Evolutionary conservation across 768 basidiomycete species (phyloP).

Genomic region (Termitomyces sp.): DNA sequence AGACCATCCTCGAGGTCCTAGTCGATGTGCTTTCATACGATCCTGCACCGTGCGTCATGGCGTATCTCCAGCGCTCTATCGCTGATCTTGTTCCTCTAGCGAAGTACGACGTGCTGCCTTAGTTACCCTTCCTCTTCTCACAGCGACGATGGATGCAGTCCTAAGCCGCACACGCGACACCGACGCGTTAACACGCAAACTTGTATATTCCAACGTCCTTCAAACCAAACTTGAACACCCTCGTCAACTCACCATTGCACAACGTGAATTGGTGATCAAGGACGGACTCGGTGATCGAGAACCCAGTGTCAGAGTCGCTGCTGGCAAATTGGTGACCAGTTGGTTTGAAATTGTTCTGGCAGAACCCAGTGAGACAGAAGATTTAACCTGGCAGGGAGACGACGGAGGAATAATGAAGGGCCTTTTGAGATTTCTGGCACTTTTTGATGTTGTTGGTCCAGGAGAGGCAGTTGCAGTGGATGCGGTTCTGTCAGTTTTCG

Average conservation of each 20-base stretch:
- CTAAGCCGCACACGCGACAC: constrained; percentile 82
- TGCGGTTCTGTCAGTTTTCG: constrained; percentile 73
- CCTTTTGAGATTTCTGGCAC: constrained; percentile 35
- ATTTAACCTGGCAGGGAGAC: constrained; percentile 30
- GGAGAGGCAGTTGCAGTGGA: constrained; percentile 77
- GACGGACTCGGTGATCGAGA: constrained; percentile 91
- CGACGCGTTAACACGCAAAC: constrained; percentile 73
- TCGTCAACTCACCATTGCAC: constrained; percentile 66
- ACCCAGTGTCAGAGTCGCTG: constrained; percentile 73
- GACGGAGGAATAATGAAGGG: constrained; percentile 43
- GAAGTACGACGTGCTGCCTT: constrained; percentile 93
- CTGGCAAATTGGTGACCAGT: constrained; percentile 66
- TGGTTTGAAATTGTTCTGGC: constrained; percentile 71
- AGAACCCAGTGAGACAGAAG: constrained; percentile 29
- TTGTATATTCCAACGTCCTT: constrained; percentile 71
- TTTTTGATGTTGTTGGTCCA: constrained; percentile 60
- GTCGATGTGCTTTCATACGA: constrained; percentile 69
- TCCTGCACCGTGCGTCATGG: constrained; percentile 50
- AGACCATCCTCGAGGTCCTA: constrained; percentile 59
- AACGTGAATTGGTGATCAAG: constrained; percentile 81
- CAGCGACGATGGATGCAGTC: constrained; percentile 56
- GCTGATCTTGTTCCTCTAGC: constrained; percentile 24
- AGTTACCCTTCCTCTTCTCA: constrained; percentile 63
- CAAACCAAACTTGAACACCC: constrained; percentile 52
- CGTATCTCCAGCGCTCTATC: background rate